A percentile compares a stretch with the other conserved stretches of the same genome.
Conservation (phyloP, 768 basidiomycete genomes). For the Boletellus sp. region DNA sequence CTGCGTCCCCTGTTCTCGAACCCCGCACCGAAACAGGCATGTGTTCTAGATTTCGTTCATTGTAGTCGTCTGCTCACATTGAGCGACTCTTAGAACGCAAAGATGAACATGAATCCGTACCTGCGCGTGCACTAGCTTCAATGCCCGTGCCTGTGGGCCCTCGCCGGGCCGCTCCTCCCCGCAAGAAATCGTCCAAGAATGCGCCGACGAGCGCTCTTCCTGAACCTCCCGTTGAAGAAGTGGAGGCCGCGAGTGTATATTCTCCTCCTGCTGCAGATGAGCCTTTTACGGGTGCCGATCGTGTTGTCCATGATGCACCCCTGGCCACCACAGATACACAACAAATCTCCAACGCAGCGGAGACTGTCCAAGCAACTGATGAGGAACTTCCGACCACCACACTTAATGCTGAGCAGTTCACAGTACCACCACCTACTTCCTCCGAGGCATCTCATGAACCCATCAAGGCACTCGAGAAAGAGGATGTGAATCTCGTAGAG, state of each 20-base stretch:
- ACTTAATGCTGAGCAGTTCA: neutral
- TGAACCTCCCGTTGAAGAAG: constrained; percentile 25
- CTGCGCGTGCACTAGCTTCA: constrained; percentile 42
- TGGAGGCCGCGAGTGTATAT: neutral
- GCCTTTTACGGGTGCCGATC: constrained; percentile 5
- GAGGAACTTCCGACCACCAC: neutral
- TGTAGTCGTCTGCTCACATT: constrained; percentile 8
- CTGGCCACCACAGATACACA: constrained; percentile 10
- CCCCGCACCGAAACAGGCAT: constrained; percentile 15
- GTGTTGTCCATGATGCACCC: neutral
- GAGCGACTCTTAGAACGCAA: constrained; percentile 15
- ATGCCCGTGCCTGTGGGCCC: constrained; percentile 78
- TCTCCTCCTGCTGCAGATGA: constrained; percentile 6
- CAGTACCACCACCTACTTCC: neutral
- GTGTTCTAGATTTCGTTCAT: neutral
- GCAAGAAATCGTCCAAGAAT: constrained; percentile 58
- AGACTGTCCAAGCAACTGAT: neutral
- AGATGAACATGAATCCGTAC: constrained; percentile 25
- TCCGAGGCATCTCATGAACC: constrained; percentile 4
- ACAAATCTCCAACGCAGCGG: constrained; percentile 3
- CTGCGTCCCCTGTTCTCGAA: constrained; percentile 3
- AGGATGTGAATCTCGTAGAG: constrained; percentile 13
- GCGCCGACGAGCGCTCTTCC: constrained; percentile 33
- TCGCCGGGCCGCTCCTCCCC: constrained; percentile 70
- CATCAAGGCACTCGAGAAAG: constrained; percentile 7